phyloP scores from a whole-genome alignment of 345 rosid genomes.

The Cardamine occulta region DNA sequence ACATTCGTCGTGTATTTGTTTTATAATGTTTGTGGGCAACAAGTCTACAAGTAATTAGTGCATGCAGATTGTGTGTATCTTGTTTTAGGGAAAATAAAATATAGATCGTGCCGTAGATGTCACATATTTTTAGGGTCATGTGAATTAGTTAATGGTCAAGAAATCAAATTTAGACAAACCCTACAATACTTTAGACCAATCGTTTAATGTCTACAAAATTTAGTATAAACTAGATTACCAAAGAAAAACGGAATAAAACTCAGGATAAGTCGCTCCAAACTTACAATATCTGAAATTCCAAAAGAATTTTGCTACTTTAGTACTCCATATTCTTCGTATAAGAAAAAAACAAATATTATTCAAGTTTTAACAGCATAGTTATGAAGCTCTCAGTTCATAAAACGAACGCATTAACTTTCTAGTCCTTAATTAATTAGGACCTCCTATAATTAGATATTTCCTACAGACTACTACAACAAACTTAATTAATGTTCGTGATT shows the following conservation, averaged over 20 bases:
- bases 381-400: background rate
- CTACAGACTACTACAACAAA: conserved; percentile 9
- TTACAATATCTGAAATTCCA: background rate
- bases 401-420: background rate
- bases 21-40: conserved; percentile 1
- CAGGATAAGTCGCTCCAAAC: background rate
- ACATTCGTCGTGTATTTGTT: conserved; percentile 9
- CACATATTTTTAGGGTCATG: conserved; percentile 14
- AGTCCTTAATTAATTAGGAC: background rate
- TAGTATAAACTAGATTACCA: background rate
- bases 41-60: conserved; percentile 20
- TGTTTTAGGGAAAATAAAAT: conserved; percentile 3
- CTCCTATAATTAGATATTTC: conserved; percentile 18
- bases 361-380: background rate
- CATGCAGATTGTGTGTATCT: conserved; percentile 31
- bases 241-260: background rate
- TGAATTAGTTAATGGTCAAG: conserved; percentile 10
- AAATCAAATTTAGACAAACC: background rate
- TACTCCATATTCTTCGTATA: background rate
- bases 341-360: background rate
- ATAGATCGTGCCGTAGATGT: conserved; percentile 23
- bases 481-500: conserved; percentile 21
- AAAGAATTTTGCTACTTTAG: background rate
- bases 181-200: background rate
- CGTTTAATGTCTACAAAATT: background rate